Base-by-base conservation (phyloP, 2,329 filamentous ascomycete species). In the Fusarium coicis region DNA sequence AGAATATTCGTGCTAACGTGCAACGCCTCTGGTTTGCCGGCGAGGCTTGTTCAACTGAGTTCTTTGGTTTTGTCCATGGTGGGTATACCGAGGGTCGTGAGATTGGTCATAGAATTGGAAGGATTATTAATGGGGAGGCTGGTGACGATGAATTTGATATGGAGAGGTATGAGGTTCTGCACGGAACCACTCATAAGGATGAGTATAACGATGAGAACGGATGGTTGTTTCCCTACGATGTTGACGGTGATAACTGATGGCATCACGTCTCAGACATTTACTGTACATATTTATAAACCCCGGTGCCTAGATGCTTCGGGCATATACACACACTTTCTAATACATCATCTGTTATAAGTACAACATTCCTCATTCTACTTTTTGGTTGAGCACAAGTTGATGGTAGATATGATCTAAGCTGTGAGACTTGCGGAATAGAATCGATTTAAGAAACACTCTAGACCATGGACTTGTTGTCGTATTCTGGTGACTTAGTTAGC, bases 1-100 rank as follows among this genome's bases (percentile, higher is more conserved):
- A 93, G 76, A 93, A 93, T 71, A 83, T 93, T 47, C 44, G 44
- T 30, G 28, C 44, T 6, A 49, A 49, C 14, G 28, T 49, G 6
- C 19, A 49, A 16, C 46, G 46, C 19, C 46, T 49, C 2, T 49
- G 28, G 26, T 49, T 49, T n/a, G 19, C 46, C 3, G 46, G 46
- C 10, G 46, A 49, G 28, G 46, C 46, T 30, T 16, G 16, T 30
- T 49, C 46, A 7, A 15, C 46, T 6, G 46, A 49, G 10, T 49
- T 49, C 46, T 49, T 49, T 30, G 46, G 46, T 0, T 49, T 49
- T 49, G 46, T 49, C 46, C 46, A 49, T 30, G 46, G 46, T 30
- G 46, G 46, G 7, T 49, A 49, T 28, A 49, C 46, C 19, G 46
- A 49, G 28, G 46, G 46, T 18, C 46, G 46, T 16, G 26, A 49